phyloP scores from a whole-genome alignment of 768 basidiomycete species.

The Tulasnella sp. region DNA sequence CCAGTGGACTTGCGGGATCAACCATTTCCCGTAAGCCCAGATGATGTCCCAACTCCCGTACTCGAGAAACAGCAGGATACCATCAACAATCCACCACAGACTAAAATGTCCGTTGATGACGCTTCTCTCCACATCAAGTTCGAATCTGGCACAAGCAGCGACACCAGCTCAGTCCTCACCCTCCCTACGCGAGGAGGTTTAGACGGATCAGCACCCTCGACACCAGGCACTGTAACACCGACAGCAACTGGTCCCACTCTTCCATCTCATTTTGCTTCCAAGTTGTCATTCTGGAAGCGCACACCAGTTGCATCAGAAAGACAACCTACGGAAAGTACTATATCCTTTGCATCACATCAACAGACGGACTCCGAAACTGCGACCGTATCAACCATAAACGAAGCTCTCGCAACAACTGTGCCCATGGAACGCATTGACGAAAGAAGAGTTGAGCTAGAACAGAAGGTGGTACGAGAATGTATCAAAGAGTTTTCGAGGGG shows the following conservation, averaged over 20 bases:
- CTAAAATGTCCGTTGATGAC: neutral
- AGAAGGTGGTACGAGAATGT: conserved; percentile 68
- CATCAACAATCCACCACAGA: too few species aligned
- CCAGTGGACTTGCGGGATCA: neutral
- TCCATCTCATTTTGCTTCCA: too few species aligned
- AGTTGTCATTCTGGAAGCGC: too few species aligned
- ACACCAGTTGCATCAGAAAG: too few species aligned
- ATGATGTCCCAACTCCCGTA: conserved; percentile 1
- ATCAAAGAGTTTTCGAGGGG: conserved; percentile 67
- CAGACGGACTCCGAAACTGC: too few species aligned
- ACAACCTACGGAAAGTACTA: too few species aligned
- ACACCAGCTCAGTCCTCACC: conserved; percentile 1
- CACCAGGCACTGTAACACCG: too few species aligned
- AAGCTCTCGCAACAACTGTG: neutral
- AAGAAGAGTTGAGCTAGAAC: conserved; percentile 61
- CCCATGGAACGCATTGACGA: too few species aligned
- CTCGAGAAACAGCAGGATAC: neutral
- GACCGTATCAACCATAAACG: neutral
- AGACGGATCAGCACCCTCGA: neutral
- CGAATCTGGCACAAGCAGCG: conserved; percentile 17
- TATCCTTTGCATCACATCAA: too few species aligned
- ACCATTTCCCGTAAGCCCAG: neutral
- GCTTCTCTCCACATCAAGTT: conserved; percentile 6
- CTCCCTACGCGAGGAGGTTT: neutral
- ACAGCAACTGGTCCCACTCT: too few species aligned